These are phyloP conservation scores for Pseudocercospora fuligena DNA, from an alignment of 2,329 filamentous ascomycete genomes.

Conservation along the genomic window DNA sequence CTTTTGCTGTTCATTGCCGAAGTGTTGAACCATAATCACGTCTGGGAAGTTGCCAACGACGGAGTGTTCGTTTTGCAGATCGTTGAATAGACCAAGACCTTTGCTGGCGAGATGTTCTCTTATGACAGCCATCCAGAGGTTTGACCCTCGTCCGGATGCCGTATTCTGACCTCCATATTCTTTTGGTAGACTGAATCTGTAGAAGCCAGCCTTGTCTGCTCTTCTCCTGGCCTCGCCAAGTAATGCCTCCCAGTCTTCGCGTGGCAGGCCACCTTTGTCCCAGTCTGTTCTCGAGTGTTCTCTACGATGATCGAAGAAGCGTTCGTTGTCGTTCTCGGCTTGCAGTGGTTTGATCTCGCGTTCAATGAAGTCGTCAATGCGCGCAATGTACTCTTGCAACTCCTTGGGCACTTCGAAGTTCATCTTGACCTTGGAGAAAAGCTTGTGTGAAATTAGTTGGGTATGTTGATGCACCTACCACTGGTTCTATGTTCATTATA, in stretches of 20 bases:
- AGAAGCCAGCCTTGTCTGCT: slow-evolving; percentile 66
- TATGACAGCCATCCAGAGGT: slow-evolving; percentile 68
- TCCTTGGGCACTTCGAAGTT: slow-evolving; percentile 61
- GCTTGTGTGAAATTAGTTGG: background rate
- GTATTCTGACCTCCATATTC: slow-evolving; percentile 60
- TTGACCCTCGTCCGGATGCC: slow-evolving; percentile 50
- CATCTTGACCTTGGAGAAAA: slow-evolving; percentile 44
- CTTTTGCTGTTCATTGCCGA: slow-evolving; percentile 61
- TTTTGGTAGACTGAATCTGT: slow-evolving; percentile 61
- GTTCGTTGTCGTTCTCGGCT: slow-evolving; percentile 61
- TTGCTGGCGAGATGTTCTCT: slow-evolving; percentile 64
- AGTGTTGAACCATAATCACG: slow-evolving; percentile 65
- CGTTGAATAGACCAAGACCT: slow-evolving; percentile 65
- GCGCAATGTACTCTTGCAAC: slow-evolving; percentile 53
- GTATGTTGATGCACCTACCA: background rate
- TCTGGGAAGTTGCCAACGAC: slow-evolving; percentile 68
- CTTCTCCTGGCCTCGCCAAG: slow-evolving; percentile 55
- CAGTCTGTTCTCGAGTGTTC: slow-evolving; percentile 67
- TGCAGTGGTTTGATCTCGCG: slow-evolving; percentile 60
- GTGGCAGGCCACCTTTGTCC: slow-evolving; percentile 61
- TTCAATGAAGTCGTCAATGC: slow-evolving; percentile 64
- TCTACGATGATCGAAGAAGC: slow-evolving; percentile 69
- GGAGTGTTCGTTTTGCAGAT: slow-evolving; percentile 67
- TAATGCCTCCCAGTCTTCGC: slow-evolving; percentile 63
- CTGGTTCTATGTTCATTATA: background rate